Conservation (phyloP, 106 monocot species). For the Xerophyta viscosa region DNA sequence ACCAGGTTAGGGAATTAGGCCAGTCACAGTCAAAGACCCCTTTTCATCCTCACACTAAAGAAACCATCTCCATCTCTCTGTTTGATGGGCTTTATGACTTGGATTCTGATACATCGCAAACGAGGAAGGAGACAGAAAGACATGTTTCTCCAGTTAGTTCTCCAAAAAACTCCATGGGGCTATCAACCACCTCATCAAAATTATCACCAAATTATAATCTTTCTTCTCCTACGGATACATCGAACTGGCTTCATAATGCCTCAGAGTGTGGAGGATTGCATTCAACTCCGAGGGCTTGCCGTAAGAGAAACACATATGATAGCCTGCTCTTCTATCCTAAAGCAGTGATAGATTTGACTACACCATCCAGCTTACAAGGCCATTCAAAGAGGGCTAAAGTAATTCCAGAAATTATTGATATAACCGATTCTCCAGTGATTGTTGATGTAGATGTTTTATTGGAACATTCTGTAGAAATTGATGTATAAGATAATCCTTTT, state of each 20-base stretch:
- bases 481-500: neutral
- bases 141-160: too few relatives aligned
- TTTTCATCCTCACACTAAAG: too few relatives aligned
- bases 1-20: too few relatives aligned
- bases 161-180: too few relatives aligned
- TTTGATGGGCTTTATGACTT: too few relatives aligned
- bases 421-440: constrained; percentile 59
- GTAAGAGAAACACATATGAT: constrained; percentile 5
- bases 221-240: too few relatives aligned
- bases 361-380: constrained; percentile 34
- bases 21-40: too few relatives aligned
- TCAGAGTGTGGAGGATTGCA: neutral
- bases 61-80: too few relatives aligned
- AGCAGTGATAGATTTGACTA: constrained; percentile 47
- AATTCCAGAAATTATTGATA: constrained; percentile 38
- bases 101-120: too few relatives aligned
- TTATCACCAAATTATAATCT: too few relatives aligned
- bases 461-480: neutral
- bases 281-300: constrained; percentile 11
- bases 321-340: constrained; percentile 13
- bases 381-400: constrained; percentile 13
- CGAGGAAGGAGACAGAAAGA: too few relatives aligned
- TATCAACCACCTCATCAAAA: too few relatives aligned
- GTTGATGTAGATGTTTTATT: constrained; percentile 39
- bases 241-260: neutral